A percentile compares a stretch with the other conserved stretches of the same genome.
phyloP scores from a whole-genome alignment of 1,139 yeast genomes.

The Yamadazyma membranifaciens region DNA sequence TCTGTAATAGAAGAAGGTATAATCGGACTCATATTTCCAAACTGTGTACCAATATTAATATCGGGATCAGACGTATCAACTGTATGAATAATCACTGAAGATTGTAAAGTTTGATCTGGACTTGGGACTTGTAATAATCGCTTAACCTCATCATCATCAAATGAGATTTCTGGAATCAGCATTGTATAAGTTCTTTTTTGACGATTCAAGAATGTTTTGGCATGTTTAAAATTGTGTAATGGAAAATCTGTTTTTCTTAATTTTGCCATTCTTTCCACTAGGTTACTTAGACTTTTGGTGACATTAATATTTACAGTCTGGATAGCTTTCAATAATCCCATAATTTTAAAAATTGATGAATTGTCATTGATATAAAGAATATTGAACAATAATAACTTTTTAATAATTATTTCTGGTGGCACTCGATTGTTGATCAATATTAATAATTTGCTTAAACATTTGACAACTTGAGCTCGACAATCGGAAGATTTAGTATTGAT shows the following conservation, averaged over 20 bases:
- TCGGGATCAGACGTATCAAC: slow-evolving; percentile 7
- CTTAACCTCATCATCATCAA: slow-evolving; percentile 11
- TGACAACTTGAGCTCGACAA: slow-evolving; percentile 9
- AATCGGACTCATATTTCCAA: not conserved
- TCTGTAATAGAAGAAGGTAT: too few species aligned
- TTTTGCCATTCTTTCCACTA: slow-evolving; percentile 15
- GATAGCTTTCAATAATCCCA: slow-evolving; percentile 16
- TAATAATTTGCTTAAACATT: slow-evolving; percentile 12
- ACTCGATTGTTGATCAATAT: slow-evolving; percentile 22
- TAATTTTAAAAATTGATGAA: slow-evolving; percentile 12
- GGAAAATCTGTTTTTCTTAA: slow-evolving; percentile 9
- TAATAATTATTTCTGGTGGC: slow-evolving; percentile 25
- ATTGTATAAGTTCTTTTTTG: not conserved
- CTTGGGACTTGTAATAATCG: slow-evolving; percentile 11
- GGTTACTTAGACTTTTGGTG: slow-evolving; percentile 13
- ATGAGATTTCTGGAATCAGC: slow-evolving; percentile 10
- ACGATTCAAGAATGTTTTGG: slow-evolving; percentile 6
- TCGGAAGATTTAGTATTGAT: not conserved
- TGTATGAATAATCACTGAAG: not conserved
- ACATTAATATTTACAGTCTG: slow-evolving; percentile 12
- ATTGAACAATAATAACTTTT: slow-evolving; percentile 26
- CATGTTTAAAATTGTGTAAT: slow-evolving; percentile 6
- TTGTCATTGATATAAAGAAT: slow-evolving; percentile 18
- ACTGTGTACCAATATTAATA: slow-evolving; percentile 5
- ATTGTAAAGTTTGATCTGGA: not conserved